phyloP scores from a whole-genome alignment of 164 flowering plant genomes.

The Cinnamomum micranthum region DNA sequence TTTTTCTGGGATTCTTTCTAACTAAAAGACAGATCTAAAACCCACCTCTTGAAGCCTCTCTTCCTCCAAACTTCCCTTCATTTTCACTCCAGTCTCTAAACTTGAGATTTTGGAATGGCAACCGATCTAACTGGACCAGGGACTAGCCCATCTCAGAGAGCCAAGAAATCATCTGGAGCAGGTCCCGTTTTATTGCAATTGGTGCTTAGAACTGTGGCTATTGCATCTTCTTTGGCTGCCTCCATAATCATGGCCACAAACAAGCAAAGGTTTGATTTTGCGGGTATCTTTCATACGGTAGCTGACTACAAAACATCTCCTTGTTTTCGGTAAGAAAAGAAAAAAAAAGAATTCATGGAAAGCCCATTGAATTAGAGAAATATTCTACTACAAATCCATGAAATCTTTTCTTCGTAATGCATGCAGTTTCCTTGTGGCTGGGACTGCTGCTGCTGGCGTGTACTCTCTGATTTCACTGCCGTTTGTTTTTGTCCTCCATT shows the following conservation, averaged over 20 bases:
- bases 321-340: constrained; percentile 31
- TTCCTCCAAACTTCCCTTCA: too few relatives aligned
- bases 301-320: constrained; percentile 41
- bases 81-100: too few relatives aligned
- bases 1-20: too few relatives aligned
- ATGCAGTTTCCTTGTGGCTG: constrained; percentile 47
- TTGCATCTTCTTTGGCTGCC: constrained; percentile 29
- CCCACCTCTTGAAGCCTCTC: too few relatives aligned
- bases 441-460: constrained; percentile 28
- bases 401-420: not conserved
- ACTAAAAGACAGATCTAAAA: too few relatives aligned
- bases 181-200: constrained; percentile 23
- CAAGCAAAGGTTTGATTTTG: constrained; percentile 19
- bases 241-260: constrained; percentile 25
- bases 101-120: constrained; percentile 16
- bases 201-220: constrained; percentile 33
- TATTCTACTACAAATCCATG: not conserved
- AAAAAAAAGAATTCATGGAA: too few relatives aligned
- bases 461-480: constrained; percentile 39
- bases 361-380: too few relatives aligned
- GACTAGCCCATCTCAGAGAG: constrained; percentile 2
- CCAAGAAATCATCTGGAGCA: not conserved
- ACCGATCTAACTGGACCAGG: not conserved
- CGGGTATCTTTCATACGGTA: constrained; percentile 18
- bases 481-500: constrained; percentile 16